These are phyloP conservation scores for Xylariaceae sp. DNA, from an alignment of 2,329 filamentous ascomycete species.

Conservation along the genomic window DNA sequence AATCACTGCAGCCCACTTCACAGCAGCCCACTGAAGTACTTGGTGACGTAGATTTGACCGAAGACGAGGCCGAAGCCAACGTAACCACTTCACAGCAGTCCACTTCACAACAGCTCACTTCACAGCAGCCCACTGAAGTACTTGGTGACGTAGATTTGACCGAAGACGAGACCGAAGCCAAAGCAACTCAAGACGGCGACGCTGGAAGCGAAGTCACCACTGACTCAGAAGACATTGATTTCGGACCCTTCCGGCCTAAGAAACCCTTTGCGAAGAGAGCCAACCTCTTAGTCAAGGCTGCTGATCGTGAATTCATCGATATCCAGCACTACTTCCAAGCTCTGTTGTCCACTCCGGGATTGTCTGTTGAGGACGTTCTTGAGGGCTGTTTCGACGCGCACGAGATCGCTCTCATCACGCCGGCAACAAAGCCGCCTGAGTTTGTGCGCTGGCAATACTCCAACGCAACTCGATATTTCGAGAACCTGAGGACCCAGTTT, in stretches of 20 bases:
- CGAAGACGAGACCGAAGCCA: constrained; percentile 6
- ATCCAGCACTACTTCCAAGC: constrained; percentile 27
- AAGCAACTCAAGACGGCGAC: no score
- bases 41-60: no score
- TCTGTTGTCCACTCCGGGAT: constrained; percentile 21
- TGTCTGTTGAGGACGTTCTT: constrained; percentile 31
- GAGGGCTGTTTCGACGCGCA: constrained; percentile 31
- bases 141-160: no score
- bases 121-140: no score
- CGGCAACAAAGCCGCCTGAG: constrained; percentile 23
- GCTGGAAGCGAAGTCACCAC: no score
- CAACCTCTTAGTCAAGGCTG: constrained; percentile 18
- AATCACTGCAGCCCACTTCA: no score
- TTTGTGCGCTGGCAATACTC: constrained; percentile 31
- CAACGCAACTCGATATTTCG: constrained; percentile 29
- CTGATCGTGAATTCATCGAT: constrained; percentile 17
- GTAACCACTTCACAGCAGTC: no score
- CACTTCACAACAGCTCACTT: no score
- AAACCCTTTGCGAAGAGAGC: constrained; percentile 20
- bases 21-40: no score
- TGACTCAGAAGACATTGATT: no score
- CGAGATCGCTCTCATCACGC: constrained; percentile 32
- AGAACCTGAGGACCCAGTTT: constrained; percentile 32
- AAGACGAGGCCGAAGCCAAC: no score
- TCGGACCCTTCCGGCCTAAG: constrained; percentile 11